These are phyloP conservation scores for Metschnikowia sp. DNA, from an alignment of 805 yeast genomes.

Conservation along the genomic window DNA sequence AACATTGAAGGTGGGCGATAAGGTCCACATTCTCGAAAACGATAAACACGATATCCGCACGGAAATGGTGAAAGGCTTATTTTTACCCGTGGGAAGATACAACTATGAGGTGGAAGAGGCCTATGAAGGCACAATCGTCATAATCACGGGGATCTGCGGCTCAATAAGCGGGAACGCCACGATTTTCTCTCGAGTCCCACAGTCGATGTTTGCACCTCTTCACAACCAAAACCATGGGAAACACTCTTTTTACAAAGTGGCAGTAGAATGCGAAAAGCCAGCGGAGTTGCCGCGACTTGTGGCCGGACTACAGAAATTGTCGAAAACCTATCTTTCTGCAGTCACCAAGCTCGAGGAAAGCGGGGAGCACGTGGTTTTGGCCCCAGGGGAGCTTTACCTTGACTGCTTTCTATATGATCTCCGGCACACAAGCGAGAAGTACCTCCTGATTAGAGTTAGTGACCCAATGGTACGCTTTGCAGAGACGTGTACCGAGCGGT, in stretches of 20 bases:
- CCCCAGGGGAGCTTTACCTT: constrained; percentile 83
- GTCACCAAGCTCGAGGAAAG: constrained; percentile 77
- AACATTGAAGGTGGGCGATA: constrained; percentile 42
- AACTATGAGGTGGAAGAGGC: constrained; percentile 51
- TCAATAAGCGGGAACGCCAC: constrained; percentile 61
- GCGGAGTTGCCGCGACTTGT: constrained; percentile 71
- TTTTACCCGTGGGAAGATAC: constrained; percentile 70
- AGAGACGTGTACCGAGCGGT: constrained; percentile 68
- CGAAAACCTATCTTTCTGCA: constrained; percentile 62
- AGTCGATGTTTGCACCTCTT: constrained; percentile 24
- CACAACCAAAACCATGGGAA: constrained; percentile 43
- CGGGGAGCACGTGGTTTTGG: constrained; percentile 79
- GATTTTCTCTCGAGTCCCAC: constrained; percentile 31
- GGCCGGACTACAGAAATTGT: constrained; percentile 63
- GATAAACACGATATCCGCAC: constrained; percentile 52
- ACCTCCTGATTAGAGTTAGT: constrained; percentile 73
- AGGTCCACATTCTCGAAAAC: constrained; percentile 57
- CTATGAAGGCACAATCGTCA: constrained; percentile 63
- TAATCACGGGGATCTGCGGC: constrained; percentile 61
- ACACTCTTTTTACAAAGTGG: constrained; percentile 69
- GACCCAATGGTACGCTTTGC: constrained; percentile 78
- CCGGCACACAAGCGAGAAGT: constrained; percentile 53
- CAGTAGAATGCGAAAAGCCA: constrained; percentile 79
- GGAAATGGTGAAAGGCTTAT: constrained; percentile 42
- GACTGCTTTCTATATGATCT: constrained; percentile 82